phyloP scores from a whole-genome alignment of 352 stramenopile genomes.

The Phytophthora cajani region DNA sequence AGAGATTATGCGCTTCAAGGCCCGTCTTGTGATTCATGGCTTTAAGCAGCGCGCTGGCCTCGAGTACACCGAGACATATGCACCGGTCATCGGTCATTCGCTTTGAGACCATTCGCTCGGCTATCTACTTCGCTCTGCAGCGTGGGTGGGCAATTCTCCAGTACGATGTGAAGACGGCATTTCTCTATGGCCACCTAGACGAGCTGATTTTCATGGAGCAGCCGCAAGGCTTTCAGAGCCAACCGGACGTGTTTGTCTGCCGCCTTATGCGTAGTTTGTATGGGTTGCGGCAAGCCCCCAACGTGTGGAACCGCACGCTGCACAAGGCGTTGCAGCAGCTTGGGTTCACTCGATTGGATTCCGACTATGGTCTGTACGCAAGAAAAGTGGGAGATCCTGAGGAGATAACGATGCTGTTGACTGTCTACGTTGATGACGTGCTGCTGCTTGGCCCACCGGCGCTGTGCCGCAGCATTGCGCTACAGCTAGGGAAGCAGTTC shows the following conservation, averaged over 20 bases:
- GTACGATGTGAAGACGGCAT: slow-evolving; percentile 23
- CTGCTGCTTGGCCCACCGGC: not conserved
- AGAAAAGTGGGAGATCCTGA: not conserved
- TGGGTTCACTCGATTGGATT: slow-evolving; percentile 9
- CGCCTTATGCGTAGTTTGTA: slow-evolving; percentile 13
- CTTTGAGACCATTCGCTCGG: slow-evolving; percentile 16
- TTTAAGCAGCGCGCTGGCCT: slow-evolving; percentile 14
- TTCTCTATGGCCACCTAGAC: slow-evolving; percentile 10
- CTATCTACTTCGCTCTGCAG: slow-evolving; percentile 14
- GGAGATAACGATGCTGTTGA: not conserved
- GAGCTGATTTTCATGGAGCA: slow-evolving; percentile 10
- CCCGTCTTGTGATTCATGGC: slow-evolving; percentile 15
- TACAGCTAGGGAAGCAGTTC: slow-evolving; percentile 1
- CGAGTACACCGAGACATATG: slow-evolving; percentile 23
- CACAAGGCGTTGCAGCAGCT: slow-evolving; percentile 4
- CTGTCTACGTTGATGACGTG: slow-evolving; percentile 18
- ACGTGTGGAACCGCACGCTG: slow-evolving; percentile 22
- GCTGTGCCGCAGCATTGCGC: not conserved
- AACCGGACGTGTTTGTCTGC: not conserved
- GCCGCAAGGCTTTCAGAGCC: slow-evolving; percentile 1
- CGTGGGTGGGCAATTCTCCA: slow-evolving; percentile 15
- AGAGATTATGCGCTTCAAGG: slow-evolving; percentile 7
- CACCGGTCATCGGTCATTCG: slow-evolving; percentile 21
- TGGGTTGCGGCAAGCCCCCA: slow-evolving; percentile 11
- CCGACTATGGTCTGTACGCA: slow-evolving; percentile 20